Conservation (phyloP, 768 basidiomycete genomes). For the Royoungia palumana region DNA sequence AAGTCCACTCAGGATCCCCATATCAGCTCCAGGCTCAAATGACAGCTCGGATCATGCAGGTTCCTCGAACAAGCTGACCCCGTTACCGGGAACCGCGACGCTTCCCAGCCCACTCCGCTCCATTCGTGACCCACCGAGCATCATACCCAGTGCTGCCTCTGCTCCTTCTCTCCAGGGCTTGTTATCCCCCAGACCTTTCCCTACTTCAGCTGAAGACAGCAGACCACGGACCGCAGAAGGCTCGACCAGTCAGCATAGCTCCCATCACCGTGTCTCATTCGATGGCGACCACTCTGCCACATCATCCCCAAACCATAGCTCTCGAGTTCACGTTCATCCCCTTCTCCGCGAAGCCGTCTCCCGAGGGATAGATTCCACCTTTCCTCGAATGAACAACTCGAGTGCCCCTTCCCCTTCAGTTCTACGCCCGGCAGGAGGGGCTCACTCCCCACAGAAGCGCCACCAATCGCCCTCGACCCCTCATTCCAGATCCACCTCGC, state of each 20-base stretch:
- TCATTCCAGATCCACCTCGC: slow-evolving; percentile 48
- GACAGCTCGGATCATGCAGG: slow-evolving; percentile 33
- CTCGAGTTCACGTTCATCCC: slow-evolving; percentile 31
- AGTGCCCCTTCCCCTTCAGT: slow-evolving; percentile 10
- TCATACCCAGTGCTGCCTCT: slow-evolving; percentile 42
- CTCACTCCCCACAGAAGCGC: slow-evolving; percentile 18
- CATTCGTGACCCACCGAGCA: slow-evolving; percentile 31
- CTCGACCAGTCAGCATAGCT: slow-evolving; percentile 41
- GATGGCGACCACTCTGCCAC: slow-evolving; percentile 41
- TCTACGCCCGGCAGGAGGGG: slow-evolving; percentile 4
- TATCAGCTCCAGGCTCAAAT: slow-evolving; percentile 7
- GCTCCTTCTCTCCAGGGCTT: slow-evolving; percentile 38
- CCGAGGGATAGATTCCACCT: slow-evolving; percentile 12
- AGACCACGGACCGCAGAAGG: slow-evolving; percentile 34
- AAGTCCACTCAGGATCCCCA: not conserved
- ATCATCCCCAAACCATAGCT: slow-evolving; percentile 31
- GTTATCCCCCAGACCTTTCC: slow-evolving; percentile 19
- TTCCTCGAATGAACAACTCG: slow-evolving; percentile 5
- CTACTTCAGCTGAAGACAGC: slow-evolving; percentile 12
- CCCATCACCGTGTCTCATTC: slow-evolving; percentile 52
- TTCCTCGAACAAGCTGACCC: slow-evolving; percentile 43
- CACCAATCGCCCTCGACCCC: slow-evolving; percentile 28
- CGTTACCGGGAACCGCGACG: slow-evolving; percentile 35
- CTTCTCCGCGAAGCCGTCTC: slow-evolving; percentile 17
- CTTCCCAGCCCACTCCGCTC: slow-evolving; percentile 33